Percentiles rank a stretch among this genome's conserved stretches.
Evolutionary conservation across 306 rosid genomes (phyloP).

Genomic region (Dicorynia guianensis): DNA sequence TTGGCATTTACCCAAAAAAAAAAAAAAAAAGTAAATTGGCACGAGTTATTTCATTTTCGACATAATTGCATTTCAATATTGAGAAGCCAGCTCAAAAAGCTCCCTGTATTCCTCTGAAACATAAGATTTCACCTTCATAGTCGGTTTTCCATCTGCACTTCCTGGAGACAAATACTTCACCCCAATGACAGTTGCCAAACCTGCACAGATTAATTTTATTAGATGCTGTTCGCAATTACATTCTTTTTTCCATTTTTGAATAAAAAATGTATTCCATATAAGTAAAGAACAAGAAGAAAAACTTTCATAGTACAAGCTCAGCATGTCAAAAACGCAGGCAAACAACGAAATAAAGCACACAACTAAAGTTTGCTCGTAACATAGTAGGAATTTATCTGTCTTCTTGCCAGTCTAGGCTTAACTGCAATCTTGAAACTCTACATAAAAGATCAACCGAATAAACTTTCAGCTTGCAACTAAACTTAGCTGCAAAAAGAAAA

Average conservation of each 20-base stretch:
- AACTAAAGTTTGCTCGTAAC: no score
- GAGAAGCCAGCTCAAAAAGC: conserved; percentile 73
- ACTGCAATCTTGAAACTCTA: background rate
- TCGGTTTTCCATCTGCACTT: conserved; percentile 54
- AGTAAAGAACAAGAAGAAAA: no score
- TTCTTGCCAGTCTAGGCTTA: conserved; percentile 14
- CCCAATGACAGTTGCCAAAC: conserved; percentile 82
- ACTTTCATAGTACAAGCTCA: no score
- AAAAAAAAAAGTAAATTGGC: background rate
- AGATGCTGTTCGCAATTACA: no score
- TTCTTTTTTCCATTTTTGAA: no score
- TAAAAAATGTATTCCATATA: no score
- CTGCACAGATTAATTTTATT: conserved; percentile 50
- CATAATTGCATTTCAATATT: conserved; percentile 42
- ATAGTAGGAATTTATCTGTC: background rate
- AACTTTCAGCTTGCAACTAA: background rate
- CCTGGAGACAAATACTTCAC: conserved; percentile 76
- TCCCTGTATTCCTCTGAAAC: conserved; percentile 65
- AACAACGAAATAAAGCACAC: no score
- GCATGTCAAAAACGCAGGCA: no score
- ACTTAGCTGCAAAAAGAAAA: background rate
- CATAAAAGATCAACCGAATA: background rate
- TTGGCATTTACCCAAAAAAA: no score
- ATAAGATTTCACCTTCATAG: conserved; percentile 68
- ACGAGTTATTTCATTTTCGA: background rate